Evolutionary conservation across 2,329 filamentous ascomycete genomes (phyloP), one percentile per base, ranked within the genome.

Genomic region (Calonectria naviculata): DNA sequence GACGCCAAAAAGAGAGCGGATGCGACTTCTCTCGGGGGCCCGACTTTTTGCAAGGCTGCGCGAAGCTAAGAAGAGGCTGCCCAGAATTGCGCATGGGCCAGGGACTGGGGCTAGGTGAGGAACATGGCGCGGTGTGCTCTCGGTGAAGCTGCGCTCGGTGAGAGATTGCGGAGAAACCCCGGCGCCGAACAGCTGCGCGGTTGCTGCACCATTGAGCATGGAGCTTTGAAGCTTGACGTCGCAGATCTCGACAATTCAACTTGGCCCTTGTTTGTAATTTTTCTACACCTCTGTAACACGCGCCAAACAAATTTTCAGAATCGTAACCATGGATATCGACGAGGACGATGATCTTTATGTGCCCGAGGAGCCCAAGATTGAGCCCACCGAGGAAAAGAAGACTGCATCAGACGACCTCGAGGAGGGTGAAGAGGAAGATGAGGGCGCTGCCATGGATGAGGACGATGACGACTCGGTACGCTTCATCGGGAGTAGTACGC

Each of bases 271-370:
- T 24, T 28, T 38, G 52, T 58, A 36, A 38, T 19, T 58, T 46
- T 47, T 19, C 36, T 21, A 17, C 36, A 19, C 36, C 28, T 36
- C 13, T 15, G 60, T 17, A 61, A 34, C 24, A 31, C 28, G 52
- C 12, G 42, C 17, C 13, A 54, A 15, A 5, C 3, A 21, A 34
- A 8, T 26, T 47, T 17, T 7, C 54, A 29, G 24, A 21, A 76
- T 73, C 70, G 72, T 68, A 78, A 86, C 73, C 26, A 92, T 93
- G 90, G 90, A 93, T 79, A 88, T 92, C 70, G 91, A 93, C 81
- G 90, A 92, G 74, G 90, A 92, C 62, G 91, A 92, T 74, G 91
- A 93, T 81, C 91, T 93, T 77, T 93, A 93, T 79, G 88, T 88
- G 69, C 87, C 89, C 1, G 90, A 92, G 71, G 90, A 91, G 80